Percentiles rank a stretch among this genome's conserved stretches.
These are phyloP conservation scores for Penicillium manginii DNA, from an alignment of 495 filamentous ascomycete species.

Conservation along the genomic window DNA sequence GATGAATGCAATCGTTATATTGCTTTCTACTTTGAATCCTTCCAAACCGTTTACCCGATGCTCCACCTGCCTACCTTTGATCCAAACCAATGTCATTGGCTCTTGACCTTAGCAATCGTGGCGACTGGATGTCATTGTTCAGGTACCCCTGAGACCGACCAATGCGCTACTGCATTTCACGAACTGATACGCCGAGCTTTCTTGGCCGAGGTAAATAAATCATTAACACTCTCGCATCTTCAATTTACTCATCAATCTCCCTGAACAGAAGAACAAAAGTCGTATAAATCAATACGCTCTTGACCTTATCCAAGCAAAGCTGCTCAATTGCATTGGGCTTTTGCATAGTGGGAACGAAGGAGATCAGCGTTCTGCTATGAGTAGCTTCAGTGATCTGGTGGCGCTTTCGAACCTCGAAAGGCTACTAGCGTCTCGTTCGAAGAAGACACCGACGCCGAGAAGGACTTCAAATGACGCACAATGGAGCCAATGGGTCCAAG, in stretches of 20 bases:
- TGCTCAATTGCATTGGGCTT: slow-evolving; percentile 48
- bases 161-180: slow-evolving; percentile 40
- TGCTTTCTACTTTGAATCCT: slow-evolving; percentile 41
- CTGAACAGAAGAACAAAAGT: slow-evolving; percentile 33
- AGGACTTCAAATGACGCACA: slow-evolving; percentile 22
- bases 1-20: slow-evolving; percentile 39
- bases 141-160: slow-evolving; percentile 27
- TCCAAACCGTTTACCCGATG: slow-evolving; percentile 50
- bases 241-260: slow-evolving; percentile 4
- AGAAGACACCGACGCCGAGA: background rate
- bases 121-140: slow-evolving; percentile 50
- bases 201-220: slow-evolving; percentile 34
- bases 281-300: slow-evolving; percentile 23
- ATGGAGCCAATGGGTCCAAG: slow-evolving; percentile 35
- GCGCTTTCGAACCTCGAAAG: slow-evolving; percentile 31
- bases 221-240: background rate
- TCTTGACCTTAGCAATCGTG: slow-evolving; percentile 46
- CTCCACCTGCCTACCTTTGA: slow-evolving; percentile 48
- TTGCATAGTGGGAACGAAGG: slow-evolving; percentile 40
- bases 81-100: slow-evolving; percentile 45
- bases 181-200: slow-evolving; percentile 50
- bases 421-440: slow-evolving; percentile 20
- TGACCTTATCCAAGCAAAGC: slow-evolving; percentile 41
- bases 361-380: slow-evolving; percentile 30
- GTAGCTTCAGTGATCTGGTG: slow-evolving; percentile 38